Evolutionary conservation across 2,329 filamentous ascomycete genomes (phyloP).

Genomic region (Penicillium sp.): DNA sequence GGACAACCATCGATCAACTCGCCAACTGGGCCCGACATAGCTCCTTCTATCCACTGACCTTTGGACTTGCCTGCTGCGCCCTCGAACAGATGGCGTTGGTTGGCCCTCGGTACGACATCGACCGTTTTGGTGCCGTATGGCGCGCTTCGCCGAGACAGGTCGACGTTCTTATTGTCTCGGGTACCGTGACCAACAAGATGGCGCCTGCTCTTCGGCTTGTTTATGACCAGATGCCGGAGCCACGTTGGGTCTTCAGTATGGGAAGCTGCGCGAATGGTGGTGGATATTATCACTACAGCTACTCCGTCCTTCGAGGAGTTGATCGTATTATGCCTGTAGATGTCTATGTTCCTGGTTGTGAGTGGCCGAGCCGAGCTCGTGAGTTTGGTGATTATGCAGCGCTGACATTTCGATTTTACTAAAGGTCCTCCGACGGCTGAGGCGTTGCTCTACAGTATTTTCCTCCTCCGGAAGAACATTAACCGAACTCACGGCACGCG

Average conservation of each 20-base stretch:
- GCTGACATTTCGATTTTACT: background rate
- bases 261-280: constrained; percentile 82
- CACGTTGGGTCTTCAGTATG: constrained; percentile 84
- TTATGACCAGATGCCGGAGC: constrained; percentile 95
- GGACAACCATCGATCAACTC: background rate
- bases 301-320: constrained; percentile 73
- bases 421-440: constrained; percentile 9
- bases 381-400: background rate
- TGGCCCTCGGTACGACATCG: constrained; percentile 56
- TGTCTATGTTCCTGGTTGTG: constrained; percentile 58
- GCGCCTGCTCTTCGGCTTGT: constrained; percentile 85
- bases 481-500: constrained; percentile 4
- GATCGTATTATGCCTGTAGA: constrained; percentile 78
- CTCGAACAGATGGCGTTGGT: constrained; percentile 93
- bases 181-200: constrained; percentile 96
- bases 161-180: constrained; percentile 92
- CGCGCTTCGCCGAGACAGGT: constrained; percentile 83
- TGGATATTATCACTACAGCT: constrained; percentile 86
- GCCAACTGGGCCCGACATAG: constrained; percentile 79
- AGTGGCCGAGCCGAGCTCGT: background rate
- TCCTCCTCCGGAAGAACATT: constrained; percentile 10
- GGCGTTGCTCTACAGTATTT: constrained; percentile 7
- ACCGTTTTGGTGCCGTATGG: background rate
- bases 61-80: constrained; percentile 85
- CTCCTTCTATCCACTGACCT: constrained; percentile 86